These are phyloP conservation scores for Saccharomyces pastorianus DNA, from an alignment of 1,139 yeast genomes.

Conservation along the genomic window DNA sequence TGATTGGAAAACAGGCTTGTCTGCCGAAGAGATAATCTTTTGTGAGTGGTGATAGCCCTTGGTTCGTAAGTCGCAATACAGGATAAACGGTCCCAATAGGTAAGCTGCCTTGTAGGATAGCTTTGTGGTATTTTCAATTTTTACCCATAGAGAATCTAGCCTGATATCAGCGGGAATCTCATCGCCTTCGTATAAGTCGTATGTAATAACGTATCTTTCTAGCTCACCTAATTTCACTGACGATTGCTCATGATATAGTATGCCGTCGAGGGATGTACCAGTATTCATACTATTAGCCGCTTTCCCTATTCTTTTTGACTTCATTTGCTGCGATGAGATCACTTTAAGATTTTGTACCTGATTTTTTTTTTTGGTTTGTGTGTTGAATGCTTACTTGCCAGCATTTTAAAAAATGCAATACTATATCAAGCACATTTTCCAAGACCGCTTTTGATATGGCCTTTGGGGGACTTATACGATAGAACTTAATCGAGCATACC, in stretches of 20 bases:
- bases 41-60: conserved; percentile 52
- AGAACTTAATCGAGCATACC: too few relatives aligned
- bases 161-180: conserved; percentile 20
- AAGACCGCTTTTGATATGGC: neutral
- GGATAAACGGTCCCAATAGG: conserved; percentile 80
- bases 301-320: neutral
- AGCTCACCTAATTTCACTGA: conserved; percentile 47
- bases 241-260: conserved; percentile 29
- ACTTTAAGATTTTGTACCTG: neutral
- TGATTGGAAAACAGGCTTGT: conserved; percentile 68
- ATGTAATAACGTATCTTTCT: conserved; percentile 42
- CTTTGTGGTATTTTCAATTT: conserved; percentile 65
- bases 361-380: conserved; percentile 1
- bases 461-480: too few relatives aligned
- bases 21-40: conserved; percentile 55
- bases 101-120: conserved; percentile 79
- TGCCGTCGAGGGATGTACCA: neutral
- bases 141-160: conserved; percentile 46
- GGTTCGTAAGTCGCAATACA: conserved; percentile 74
- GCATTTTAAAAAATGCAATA: neutral
- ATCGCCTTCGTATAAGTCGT: conserved; percentile 35
- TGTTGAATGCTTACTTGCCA: neutral
- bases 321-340: neutral
- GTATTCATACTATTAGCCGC: neutral
- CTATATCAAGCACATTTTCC: neutral